Evolutionary conservation across 2,329 filamentous ascomycete genomes (phyloP).

Genomic region (Pseudogymnoascus sp.): DNA sequence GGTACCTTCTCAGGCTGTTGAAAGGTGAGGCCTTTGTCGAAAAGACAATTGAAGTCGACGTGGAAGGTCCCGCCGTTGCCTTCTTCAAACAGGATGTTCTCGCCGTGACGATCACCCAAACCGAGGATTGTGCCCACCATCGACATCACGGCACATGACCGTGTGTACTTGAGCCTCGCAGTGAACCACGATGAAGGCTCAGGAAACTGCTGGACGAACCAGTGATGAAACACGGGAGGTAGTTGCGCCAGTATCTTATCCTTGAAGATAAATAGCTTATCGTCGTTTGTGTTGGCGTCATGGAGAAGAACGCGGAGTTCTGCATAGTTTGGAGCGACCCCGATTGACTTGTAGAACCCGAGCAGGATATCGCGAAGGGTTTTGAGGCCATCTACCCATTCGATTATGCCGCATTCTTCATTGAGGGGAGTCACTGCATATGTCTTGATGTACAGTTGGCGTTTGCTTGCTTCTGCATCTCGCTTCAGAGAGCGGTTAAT

Average conservation of each 20-base stretch:
- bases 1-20: conserved; percentile 90
- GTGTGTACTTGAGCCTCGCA: conserved; percentile 79
- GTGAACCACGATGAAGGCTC: conserved; percentile 89
- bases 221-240: conserved; percentile 77
- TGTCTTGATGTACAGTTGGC: conserved; percentile 90
- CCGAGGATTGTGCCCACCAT: conserved; percentile 95
- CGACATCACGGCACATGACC: conserved; percentile 97
- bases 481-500: conserved; percentile 92
- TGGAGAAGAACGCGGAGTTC: conserved; percentile 57
- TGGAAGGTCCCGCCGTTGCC: conserved; percentile 90
- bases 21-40: conserved; percentile 95
- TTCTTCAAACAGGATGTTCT: conserved; percentile 94
- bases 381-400: conserved; percentile 96
- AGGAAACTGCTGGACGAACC: conserved; percentile 94
- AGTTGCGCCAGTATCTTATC: conserved; percentile 58
- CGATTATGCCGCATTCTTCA: conserved; percentile 94
- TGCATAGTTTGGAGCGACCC: conserved; percentile 60
- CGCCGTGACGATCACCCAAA: conserved; percentile 88
- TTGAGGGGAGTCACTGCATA: conserved; percentile 96
- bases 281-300: conserved; percentile 48
- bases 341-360: conserved; percentile 66
- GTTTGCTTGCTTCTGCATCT: conserved; percentile 81
- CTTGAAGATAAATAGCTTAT: conserved; percentile 63
- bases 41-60: conserved; percentile 98
- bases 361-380: conserved; percentile 88